Base-by-base conservation (phyloP, 2,329 filamentous ascomycete species). In the Aciculosporium take region DNA sequence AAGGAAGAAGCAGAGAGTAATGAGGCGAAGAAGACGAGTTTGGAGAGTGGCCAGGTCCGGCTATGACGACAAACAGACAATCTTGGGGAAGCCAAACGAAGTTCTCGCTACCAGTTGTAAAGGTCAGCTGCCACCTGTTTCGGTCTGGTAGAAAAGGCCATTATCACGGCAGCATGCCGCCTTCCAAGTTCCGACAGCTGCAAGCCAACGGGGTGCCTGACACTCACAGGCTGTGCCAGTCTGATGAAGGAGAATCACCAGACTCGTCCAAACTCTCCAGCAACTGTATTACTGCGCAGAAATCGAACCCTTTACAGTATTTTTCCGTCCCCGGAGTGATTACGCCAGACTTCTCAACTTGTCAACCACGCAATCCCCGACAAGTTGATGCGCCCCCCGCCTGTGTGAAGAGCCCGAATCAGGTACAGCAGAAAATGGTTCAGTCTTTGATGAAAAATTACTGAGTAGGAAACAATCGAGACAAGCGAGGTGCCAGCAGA, bases 1-100 rank as follows among this genome's bases (percentile, higher is more conserved):
- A 46, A 42, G 45, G 25, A 21, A 44, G 41, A 45, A 40, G 43
- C 41, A 35, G 40, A 44, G 37, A 25, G 33, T 15, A 33, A 20
- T 12, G 24, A 37, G 24, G 25, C 36, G 41, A 23, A 4, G 33
- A 42, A 41, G 46, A 46, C n/a, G n/a, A n/a, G n/a, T n/a, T n/a
- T n/a, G n/a, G n/a, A 23, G 32, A 17, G 33, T 35, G 18, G n/a
- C 28, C 28, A 33, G 12, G 24, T 18, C 29, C n/a, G 18, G 32
- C 27, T 35, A 41, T 36, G 43, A 44, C 34, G 42, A 44, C 18
- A 32, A 40, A n/a, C 17, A 24, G 12, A 24, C 23, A 23, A 21
- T 9, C 10, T 25, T 7, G 24, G 10, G 10, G 35, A 37, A 30
- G 35, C 20, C 33, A 35, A 40, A 20, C 25, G 41, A 40, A 32